Evolutionary conservation across 2,329 filamentous ascomycete species (phyloP), one percentile per base, ranked within the genome.

Genomic region (Colletotrichum sublineola): DNA sequence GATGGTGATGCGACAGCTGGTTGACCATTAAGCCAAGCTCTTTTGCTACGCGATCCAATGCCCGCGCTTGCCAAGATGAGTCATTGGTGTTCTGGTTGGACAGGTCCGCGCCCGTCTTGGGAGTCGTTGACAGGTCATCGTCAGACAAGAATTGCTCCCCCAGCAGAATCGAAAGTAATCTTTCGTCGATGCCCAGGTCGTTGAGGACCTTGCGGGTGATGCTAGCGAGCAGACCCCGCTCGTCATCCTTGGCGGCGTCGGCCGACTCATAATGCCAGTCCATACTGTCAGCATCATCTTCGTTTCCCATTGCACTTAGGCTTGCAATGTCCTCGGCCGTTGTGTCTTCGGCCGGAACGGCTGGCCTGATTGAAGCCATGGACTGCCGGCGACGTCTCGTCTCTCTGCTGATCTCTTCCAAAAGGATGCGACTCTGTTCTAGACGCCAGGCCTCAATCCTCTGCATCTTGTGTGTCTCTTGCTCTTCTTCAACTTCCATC

Each of bases 401-500:
- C 82, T 97, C 94, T 74, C 90, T 92, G 81, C 97, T 93, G 60
- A 98, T 95, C 81, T 98, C 94, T 68, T 97, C 93, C 44, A 98
- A 81, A 38, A 99, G 85, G 14, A 94, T 90, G 71, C 90, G 90
- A 80, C 95, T 97, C 80, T 99, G 95, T 78, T 98, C 96, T 78
- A 97, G 83, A 68, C 95, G 90, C 96, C 96, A 99, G 63, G 90
- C 89, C 82, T 98, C 96, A 79, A 99, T 97, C 73, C 96, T 89
- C 76, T 92, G 90, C 79, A 92, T 93, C 79, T 93, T 92, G 76
- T 97, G 94, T 52, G 89, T 85, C 75, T 94, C 92, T 52, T 91
- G 88, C 38, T 86, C 82, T 46, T 85, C 83, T 53, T 89, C 87
- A 48, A 86, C 85, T 68, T 90, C 87, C 56, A 87, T 75, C 74